phyloP scores from a whole-genome alignment of 2,329 filamentous ascomycete genomes.

The Pseudodiploospora longispora region DNA sequence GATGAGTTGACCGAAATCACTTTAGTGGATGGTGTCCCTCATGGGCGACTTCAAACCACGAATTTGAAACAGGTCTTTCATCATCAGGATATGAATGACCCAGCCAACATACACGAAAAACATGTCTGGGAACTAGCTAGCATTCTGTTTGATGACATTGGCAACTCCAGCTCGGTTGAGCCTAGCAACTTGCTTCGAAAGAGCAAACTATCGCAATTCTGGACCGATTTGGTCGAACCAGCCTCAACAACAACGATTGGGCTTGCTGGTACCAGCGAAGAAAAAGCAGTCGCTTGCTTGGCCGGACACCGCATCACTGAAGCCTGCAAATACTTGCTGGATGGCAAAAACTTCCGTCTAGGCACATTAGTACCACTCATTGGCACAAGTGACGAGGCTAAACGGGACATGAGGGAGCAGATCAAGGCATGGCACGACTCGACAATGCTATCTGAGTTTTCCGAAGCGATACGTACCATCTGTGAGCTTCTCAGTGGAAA shows the following conservation, averaged over 20 bases:
- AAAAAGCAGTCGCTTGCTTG: conserved; percentile 75
- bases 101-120: conserved; percentile 54
- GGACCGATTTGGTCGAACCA: conserved; percentile 58
- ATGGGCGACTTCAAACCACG: conserved; percentile 37
- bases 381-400: conserved; percentile 60
- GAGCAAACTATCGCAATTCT: conserved; percentile 58
- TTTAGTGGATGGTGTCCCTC: conserved; percentile 50
- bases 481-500: conserved; percentile 89
- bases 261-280: conserved; percentile 59
- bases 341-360: conserved; percentile 72
- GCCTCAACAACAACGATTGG: conserved; percentile 46
- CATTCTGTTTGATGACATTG: conserved; percentile 73
- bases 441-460: conserved; percentile 81
- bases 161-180: conserved; percentile 31
- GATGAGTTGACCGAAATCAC: conserved; percentile 47
- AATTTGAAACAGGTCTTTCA: conserved; percentile 32
- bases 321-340: conserved; percentile 71
- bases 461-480: conserved; percentile 71
- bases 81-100: conserved; percentile 31
- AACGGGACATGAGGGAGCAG: conserved; percentile 70
- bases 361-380: conserved; percentile 78
- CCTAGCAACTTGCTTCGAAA: conserved; percentile 39
- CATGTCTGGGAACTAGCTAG: conserved; percentile 79
- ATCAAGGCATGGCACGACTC: conserved; percentile 77
- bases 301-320: conserved; percentile 72